phyloP scores from a whole-genome alignment of 2,329 filamentous ascomycete genomes.

The Falciphora oryzae region DNA sequence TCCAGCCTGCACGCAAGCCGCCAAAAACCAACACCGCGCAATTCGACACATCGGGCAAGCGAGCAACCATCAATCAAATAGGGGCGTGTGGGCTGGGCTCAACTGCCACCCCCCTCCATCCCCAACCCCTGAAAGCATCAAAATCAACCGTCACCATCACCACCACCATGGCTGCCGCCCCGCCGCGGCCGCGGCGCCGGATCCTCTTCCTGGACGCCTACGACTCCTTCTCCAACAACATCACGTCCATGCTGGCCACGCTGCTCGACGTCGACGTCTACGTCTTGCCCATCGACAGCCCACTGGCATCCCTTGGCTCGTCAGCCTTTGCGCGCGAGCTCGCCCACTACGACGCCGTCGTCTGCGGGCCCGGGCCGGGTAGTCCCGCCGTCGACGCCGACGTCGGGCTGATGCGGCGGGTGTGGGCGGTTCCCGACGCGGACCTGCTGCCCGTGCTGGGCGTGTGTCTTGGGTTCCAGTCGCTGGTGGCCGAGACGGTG shows the following conservation, averaged over 20 bases:
- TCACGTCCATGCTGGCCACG: conserved; percentile 72
- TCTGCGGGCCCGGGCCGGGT: conserved; percentile 87
- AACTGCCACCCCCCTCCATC: background rate
- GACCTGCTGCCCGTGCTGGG: conserved; percentile 72
- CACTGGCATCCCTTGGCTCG: conserved; percentile 32
- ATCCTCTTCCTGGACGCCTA: conserved; percentile 93
- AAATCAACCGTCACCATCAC: background rate
- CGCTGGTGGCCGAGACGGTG: conserved; percentile 48
- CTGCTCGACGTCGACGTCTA: conserved; percentile 62
- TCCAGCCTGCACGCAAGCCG: background rate
- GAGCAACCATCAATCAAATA: background rate
- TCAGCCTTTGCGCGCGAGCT: conserved; percentile 41
- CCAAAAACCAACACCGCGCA: background rate
- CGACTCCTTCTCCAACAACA: conserved; percentile 96
- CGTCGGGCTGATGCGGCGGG: conserved; percentile 70
- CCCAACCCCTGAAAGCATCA: background rate
- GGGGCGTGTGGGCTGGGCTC: background rate
- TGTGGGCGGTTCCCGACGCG: conserved; percentile 63
- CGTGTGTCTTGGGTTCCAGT: conserved; percentile 87
- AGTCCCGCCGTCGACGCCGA: conserved; percentile 67
- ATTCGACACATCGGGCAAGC: background rate
- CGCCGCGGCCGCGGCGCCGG: conserved; percentile 16
- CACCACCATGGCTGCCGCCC: background rate
- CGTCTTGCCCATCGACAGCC: conserved; percentile 66
- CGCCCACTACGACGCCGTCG: conserved; percentile 69